These are phyloP conservation scores for Trametes villosa DNA, from an alignment of 768 basidiomycete species.

Conservation along the genomic window DNA sequence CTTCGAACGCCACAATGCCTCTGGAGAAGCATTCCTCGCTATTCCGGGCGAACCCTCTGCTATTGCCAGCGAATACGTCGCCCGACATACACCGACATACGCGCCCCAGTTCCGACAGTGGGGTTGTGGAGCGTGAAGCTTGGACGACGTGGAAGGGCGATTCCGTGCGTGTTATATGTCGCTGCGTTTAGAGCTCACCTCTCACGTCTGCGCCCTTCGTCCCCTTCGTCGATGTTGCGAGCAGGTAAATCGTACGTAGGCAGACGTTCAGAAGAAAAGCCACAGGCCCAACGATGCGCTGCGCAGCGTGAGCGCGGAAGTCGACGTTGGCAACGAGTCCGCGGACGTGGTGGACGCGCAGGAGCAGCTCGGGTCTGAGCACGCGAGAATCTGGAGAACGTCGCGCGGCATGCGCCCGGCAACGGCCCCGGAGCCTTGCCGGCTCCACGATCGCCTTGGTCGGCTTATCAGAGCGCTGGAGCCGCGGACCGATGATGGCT, in stretches of 20 bases:
- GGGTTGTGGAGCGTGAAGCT: slow-evolving; percentile 7
- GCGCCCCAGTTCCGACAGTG: background rate
- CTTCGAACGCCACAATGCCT: slow-evolving; percentile 8
- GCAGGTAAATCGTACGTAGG: slow-evolving; percentile 8
- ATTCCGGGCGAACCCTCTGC: background rate
- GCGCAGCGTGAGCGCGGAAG: slow-evolving; percentile 2
- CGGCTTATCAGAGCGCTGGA: slow-evolving; percentile 17
- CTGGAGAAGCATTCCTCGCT: background rate
- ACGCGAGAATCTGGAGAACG: slow-evolving; percentile 5
- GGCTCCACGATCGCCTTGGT: slow-evolving; percentile 8
- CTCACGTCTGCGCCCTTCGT: background rate
- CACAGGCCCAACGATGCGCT: background rate
- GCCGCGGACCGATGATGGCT: slow-evolving; percentile 8
- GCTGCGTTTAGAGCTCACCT: slow-evolving; percentile 11
- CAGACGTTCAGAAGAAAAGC: background rate
- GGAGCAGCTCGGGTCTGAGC: background rate
- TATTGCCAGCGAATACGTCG: slow-evolving; percentile 1
- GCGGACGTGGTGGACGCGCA: background rate
- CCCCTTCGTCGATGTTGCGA: background rate
- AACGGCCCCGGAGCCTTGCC: background rate
- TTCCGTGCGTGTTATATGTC: slow-evolving; percentile 10
- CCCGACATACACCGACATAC: slow-evolving; percentile 8
- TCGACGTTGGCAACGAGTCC: no score
- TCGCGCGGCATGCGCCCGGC: slow-evolving; percentile 15
- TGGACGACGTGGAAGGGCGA: background rate